Conservation (phyloP, 169 alveolate species). For the Eimeria maxima region DNA sequence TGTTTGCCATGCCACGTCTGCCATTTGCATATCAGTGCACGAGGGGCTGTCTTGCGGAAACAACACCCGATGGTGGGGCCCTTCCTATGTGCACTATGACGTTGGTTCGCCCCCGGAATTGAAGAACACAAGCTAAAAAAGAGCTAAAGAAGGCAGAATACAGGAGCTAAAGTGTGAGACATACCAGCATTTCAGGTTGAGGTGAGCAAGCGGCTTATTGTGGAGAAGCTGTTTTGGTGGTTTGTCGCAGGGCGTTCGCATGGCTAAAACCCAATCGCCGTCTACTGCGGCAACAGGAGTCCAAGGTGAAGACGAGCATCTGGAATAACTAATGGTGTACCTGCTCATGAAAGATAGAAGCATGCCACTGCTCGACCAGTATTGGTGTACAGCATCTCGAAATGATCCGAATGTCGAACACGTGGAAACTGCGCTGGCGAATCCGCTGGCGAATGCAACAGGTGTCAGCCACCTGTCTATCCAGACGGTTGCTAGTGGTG, state of each 20-base stretch:
- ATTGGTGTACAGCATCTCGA: neutral
- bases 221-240: neutral
- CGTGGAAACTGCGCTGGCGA: too few species aligned
- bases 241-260: neutral
- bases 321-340: neutral
- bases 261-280: neutral
- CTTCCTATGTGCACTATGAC: neutral
- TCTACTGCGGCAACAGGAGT: neutral
- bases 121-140: neutral
- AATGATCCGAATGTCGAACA: neutral
- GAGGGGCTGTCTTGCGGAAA: too few species aligned
- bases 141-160: neutral
- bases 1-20: too few species aligned
- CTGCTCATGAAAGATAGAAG: neutral
- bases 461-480: too few species aligned
- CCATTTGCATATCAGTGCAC: too few species aligned
- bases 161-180: too few species aligned
- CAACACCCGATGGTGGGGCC: neutral
- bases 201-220: too few species aligned
- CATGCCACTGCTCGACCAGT: neutral
- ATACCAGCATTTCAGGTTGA: too few species aligned
- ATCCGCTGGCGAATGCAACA: too few species aligned
- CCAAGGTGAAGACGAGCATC: neutral
- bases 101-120: neutral
- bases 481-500: too few species aligned